Conservation (phyloP, 2,329 filamentous ascomycete species). For the Cladosporium sphaerospermum region DNA sequence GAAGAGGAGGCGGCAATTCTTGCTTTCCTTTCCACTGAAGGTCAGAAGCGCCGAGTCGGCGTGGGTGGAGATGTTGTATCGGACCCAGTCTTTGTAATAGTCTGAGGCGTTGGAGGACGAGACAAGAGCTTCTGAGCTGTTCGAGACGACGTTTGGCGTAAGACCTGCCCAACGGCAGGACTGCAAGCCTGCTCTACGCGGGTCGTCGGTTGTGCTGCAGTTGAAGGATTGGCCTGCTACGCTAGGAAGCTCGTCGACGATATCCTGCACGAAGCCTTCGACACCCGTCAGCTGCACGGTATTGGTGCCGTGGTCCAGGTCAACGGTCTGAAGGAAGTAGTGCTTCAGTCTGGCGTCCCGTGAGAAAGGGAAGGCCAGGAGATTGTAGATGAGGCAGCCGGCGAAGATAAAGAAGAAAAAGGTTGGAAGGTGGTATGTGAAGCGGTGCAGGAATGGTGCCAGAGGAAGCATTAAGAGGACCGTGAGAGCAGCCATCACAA, state of each 20-base stretch:
- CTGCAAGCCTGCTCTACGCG: conserved; percentile 47
- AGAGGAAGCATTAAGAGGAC: conserved; percentile 69
- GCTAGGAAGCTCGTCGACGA: conserved; percentile 65
- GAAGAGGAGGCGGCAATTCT: conserved; percentile 69
- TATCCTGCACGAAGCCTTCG: conserved; percentile 58
- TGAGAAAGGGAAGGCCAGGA: conserved; percentile 84
- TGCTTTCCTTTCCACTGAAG: conserved; percentile 54
- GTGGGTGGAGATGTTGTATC: conserved; percentile 51
- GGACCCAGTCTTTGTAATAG: conserved; percentile 50
- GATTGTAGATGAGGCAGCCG: conserved; percentile 77
- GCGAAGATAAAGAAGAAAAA: conserved; percentile 68
- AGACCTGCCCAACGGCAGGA: conserved; percentile 69
- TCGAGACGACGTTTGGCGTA: conserved; percentile 55
- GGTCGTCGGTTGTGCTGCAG: conserved; percentile 35
- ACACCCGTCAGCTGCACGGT: conserved; percentile 64
- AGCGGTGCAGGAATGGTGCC: conserved; percentile 78
- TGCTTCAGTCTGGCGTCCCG: conserved; percentile 72
- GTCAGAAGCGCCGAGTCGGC: conserved; percentile 51
- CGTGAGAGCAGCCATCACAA: conserved; percentile 61
- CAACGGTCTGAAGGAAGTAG: conserved; percentile 75
- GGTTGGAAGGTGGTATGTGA: conserved; percentile 73
- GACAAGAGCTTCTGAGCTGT: not conserved
- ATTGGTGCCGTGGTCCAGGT: conserved; percentile 66
- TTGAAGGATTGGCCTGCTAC: conserved; percentile 52
- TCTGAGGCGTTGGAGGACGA: conserved; percentile 10